Evolutionary conservation across 1,284 basidiomycete species (phyloP).

Genomic region (Schizopora paradoxa): DNA sequence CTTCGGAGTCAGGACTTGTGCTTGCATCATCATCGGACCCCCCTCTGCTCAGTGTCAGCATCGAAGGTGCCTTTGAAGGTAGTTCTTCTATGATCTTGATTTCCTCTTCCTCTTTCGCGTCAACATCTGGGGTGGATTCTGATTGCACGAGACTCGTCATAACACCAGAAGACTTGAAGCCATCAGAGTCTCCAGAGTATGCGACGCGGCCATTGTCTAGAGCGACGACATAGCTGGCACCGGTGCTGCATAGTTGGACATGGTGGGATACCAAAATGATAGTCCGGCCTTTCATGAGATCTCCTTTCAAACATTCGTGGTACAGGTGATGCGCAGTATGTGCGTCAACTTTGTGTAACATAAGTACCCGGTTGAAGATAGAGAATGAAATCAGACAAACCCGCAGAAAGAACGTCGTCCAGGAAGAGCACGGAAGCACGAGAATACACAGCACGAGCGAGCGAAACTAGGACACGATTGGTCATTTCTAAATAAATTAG

Average conservation of each 20-base stretch:
- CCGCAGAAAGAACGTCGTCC: conserved; percentile 83
- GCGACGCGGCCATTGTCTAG: conserved; percentile 83
- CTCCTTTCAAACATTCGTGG: conserved; percentile 77
- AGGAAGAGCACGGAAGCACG: conserved; percentile 80
- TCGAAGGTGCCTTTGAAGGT: conserved; percentile 22
- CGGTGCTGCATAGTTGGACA: conserved; percentile 70
- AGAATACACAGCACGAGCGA: conserved; percentile 93
- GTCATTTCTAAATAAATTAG: not conserved
- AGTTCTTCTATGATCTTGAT: conserved; percentile 31
- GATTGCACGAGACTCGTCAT: conserved; percentile 67
- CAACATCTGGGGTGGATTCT: conserved; percentile 33
- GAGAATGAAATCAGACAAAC: conserved; percentile 26
- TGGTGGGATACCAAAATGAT: conserved; percentile 89
- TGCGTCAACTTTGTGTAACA: conserved; percentile 56
- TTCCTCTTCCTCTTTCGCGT: conserved; percentile 32
- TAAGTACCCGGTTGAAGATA: conserved; percentile 15
- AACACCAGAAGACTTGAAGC: conserved; percentile 63
- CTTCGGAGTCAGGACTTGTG: conserved; percentile 22
- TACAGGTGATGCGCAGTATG: conserved; percentile 86
- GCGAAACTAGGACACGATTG: conserved; percentile 45
- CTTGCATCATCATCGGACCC: conserved; percentile 24
- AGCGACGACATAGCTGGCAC: conserved; percentile 69
- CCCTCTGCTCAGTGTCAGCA: conserved; percentile 20
- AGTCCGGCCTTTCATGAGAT: conserved; percentile 76
- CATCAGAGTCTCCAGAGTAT: conserved; percentile 64